These are phyloP conservation scores for Colletotrichum navitas DNA, from an alignment of 2,329 filamentous ascomycete genomes.

Conservation along the genomic window DNA sequence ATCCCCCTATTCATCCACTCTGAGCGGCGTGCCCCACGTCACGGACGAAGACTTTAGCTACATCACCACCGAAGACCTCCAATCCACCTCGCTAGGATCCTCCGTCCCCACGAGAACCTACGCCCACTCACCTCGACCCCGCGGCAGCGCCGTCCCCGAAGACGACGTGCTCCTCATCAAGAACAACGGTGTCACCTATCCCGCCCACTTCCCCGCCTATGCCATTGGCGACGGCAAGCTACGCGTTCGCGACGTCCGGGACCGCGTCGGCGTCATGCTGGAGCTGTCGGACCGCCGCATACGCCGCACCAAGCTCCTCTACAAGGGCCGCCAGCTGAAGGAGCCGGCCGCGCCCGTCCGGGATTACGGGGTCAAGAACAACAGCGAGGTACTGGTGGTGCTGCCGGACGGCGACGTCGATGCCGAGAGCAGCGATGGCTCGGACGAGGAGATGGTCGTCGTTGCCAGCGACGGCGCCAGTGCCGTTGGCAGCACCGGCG, in stretches of 20 bases:
- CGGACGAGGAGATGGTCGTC: slow-evolving; percentile 59
- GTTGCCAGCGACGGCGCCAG: slow-evolving; percentile 58
- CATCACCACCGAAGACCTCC: slow-evolving; percentile 82
- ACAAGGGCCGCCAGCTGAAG: slow-evolving; percentile 79
- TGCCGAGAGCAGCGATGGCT: slow-evolving; percentile 52
- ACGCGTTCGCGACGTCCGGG: slow-evolving; percentile 73
- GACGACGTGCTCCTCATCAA: slow-evolving; percentile 80
- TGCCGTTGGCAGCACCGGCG: slow-evolving; percentile 47
- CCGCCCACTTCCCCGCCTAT: slow-evolving; percentile 80
- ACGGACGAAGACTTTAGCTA: slow-evolving; percentile 85
- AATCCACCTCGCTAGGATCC: slow-evolving; percentile 56
- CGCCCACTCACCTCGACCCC: slow-evolving; percentile 52
- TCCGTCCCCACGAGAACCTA: slow-evolving; percentile 54
- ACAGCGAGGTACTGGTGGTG: slow-evolving; percentile 68
- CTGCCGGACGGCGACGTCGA: slow-evolving; percentile 58
- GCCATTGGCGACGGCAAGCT: slow-evolving; percentile 81
- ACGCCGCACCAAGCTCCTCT: slow-evolving; percentile 74
- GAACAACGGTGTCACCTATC: slow-evolving; percentile 74
- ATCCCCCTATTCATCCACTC: slow-evolving; percentile 64
- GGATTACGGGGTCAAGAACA: slow-evolving; percentile 72
- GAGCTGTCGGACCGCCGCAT: slow-evolving; percentile 67
- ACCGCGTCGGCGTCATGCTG: slow-evolving; percentile 76
- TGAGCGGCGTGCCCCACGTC: slow-evolving; percentile 68
- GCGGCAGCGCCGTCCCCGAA: slow-evolving; percentile 58
- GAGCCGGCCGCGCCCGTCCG: slow-evolving; percentile 69